phyloP scores from a whole-genome alignment of 768 basidiomycete species.

The Russula griseocarnosa region DNA sequence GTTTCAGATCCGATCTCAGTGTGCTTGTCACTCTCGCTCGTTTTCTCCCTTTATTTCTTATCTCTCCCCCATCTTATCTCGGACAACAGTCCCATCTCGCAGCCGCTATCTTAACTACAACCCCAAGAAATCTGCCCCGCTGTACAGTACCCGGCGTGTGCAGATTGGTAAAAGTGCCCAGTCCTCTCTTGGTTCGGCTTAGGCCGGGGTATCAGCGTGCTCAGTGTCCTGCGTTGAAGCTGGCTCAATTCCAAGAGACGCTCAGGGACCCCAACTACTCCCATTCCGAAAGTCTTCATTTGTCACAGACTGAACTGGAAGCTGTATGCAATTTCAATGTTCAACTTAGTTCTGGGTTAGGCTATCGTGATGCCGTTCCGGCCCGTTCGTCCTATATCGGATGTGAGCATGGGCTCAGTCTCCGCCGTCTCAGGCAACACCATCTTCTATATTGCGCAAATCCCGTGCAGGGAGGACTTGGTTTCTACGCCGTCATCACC shows the following conservation, averaged over 20 bases:
- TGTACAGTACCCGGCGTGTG: slow-evolving; percentile 50
- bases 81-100: too few relatives aligned
- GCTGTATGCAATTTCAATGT: slow-evolving; percentile 35
- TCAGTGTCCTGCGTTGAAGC: slow-evolving; percentile 21
- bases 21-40: too few relatives aligned
- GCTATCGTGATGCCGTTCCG: slow-evolving; percentile 33
- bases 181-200: slow-evolving; percentile 32
- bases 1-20: too few relatives aligned
- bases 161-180: slow-evolving; percentile 30
- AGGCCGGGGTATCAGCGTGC: slow-evolving; percentile 19
- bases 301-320: slow-evolving; percentile 29
- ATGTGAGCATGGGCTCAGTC: slow-evolving; percentile 50
- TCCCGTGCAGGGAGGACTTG: slow-evolving; percentile 46
- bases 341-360: slow-evolving; percentile 23
- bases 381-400: slow-evolving; percentile 58
- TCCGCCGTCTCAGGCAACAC: slow-evolving; percentile 46
- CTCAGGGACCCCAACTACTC: slow-evolving; percentile 10
- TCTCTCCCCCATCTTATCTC: too few relatives aligned
- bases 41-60: too few relatives aligned
- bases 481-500: slow-evolving; percentile 41
- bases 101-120: too few relatives aligned
- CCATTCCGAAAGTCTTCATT: slow-evolving; percentile 19
- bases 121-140: slow-evolving; percentile 37
- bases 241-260: slow-evolving; percentile 26
- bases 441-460: slow-evolving; percentile 57